Base-by-base conservation (phyloP, 345 rosid species). In the Chamaenerion angustifolium region DNA sequence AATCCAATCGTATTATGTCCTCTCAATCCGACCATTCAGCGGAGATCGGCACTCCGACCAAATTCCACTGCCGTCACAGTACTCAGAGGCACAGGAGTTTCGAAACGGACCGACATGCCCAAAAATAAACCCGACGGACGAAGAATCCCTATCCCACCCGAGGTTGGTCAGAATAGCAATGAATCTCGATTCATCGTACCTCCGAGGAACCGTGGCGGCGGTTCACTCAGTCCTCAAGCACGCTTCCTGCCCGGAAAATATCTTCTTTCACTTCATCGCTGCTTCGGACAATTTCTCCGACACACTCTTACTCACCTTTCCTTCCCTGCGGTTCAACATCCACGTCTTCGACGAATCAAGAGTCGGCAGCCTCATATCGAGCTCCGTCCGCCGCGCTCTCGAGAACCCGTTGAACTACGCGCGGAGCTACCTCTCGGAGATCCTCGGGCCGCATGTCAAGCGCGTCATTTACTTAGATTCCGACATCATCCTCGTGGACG, bases 331-430 rank as follows among this genome's bases (percentile, higher is more conserved):
- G 35, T 79, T 81, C 53, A 71, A 57, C 51, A 76, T 79, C 46
- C 75, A 83, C 49, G 40, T 56, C 11, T 88, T 88, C 59, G 59
- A 59, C 3, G 76, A 76, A 51, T 43, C 63, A 23, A 21, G n/a
- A 0, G 88, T 83, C 1, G 55, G 15, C 14, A 54, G 40, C 47
- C 64, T 88, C 0, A 84, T 83, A 57, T 79, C 94, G 40, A 58
- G 82, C 0, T 83, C 94, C 0, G 73, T 83, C 43, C 57, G 92
- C 0, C 74, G 59, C 42, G 96, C 92, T 37, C 78, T 88, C 1
- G 85, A 88, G 27, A 76, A 56, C 45, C 96, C 96, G 0, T 57
- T 81, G 58, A 88, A 88, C 19, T 88, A 79, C 41, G 96, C 94
- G 0, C 76, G 96, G 55, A 81, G 51, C 53, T 83, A 83, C 61